These are phyloP conservation scores for Trifolium pratense DNA, from an alignment of 306 rosid genomes.

Conservation along the genomic window DNA sequence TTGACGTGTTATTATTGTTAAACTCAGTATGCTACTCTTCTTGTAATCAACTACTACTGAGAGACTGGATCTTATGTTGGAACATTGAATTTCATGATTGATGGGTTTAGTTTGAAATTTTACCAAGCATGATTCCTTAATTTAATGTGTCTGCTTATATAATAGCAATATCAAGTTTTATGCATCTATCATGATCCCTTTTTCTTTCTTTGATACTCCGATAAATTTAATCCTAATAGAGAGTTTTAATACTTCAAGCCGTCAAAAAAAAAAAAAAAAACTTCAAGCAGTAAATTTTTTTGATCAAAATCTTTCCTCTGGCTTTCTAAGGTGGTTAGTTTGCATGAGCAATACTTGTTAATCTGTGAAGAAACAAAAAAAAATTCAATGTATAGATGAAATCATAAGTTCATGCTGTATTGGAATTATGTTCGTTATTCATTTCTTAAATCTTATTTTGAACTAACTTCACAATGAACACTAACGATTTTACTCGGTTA, in stretches of 20 bases:
- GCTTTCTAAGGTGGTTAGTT: conserved; percentile 31
- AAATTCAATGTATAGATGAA: not conserved
- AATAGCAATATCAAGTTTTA: too few species aligned
- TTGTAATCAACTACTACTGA: conserved; percentile 15
- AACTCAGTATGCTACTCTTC: conserved; percentile 14
- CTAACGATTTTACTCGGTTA: conserved; percentile 37
- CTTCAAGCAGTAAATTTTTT: too few species aligned
- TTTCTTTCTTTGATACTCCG: not conserved
- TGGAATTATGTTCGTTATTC: conserved; percentile 33
- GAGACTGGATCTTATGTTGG: not conserved
- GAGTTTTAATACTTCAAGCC: conserved; percentile 17
- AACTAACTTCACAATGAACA: conserved; percentile 32
- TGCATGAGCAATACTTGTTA: conserved; percentile 15
- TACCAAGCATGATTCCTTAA: conserved; percentile 13
- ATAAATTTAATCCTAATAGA: conserved; percentile 17
- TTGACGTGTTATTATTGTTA: conserved; percentile 7
- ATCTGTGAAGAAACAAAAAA: not conserved
- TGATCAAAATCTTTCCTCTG: conserved; percentile 11
- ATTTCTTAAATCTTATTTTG: conserved; percentile 26
- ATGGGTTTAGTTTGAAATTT: not conserved
- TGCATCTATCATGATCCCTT: too few species aligned
- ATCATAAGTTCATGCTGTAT: conserved; percentile 23
- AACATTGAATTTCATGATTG: conserved; percentile 19
- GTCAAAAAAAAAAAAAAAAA: too few species aligned
- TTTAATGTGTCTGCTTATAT: not conserved